phyloP scores from a whole-genome alignment of 441 rosid species.

The Francoa sonchifolia region DNA sequence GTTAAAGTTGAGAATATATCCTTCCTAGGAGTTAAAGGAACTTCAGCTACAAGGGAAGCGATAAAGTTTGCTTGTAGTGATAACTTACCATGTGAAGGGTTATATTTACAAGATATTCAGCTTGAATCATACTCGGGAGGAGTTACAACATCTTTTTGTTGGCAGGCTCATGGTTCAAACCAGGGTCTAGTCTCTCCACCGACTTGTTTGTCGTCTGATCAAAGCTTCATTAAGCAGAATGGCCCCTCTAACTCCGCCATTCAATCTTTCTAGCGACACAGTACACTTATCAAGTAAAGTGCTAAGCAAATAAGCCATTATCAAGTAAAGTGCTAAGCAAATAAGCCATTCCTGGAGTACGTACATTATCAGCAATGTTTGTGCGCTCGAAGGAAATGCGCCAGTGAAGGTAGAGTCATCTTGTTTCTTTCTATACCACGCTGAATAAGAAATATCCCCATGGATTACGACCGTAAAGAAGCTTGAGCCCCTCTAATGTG shows the following conservation, averaged over 20 bases:
- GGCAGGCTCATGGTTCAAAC: constrained; percentile 67
- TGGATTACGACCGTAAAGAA: too few species aligned
- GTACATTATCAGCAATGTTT: too few species aligned
- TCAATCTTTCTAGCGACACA: constrained; percentile 22
- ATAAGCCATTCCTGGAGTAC: too few species aligned
- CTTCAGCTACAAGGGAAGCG: constrained; percentile 68
- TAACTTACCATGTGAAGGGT: constrained; percentile 39
- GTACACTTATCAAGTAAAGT: too few species aligned
- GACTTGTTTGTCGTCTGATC: constrained; percentile 35
- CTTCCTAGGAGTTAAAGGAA: constrained; percentile 45
- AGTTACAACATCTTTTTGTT: constrained; percentile 45
- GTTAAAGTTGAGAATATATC: constrained; percentile 54
- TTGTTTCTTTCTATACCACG: too few species aligned
- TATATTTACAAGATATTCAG: constrained; percentile 52
- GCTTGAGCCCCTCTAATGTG: too few species aligned
- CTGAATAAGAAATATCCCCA: too few species aligned
- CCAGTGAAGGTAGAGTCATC: too few species aligned
- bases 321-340: too few species aligned
- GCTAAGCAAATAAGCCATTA: too few species aligned
- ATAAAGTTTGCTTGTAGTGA: constrained; percentile 72
- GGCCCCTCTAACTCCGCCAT: constrained; percentile 14
- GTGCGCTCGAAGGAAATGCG: too few species aligned
- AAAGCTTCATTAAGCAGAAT: constrained; percentile 34
- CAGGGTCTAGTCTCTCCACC: constrained; percentile 47
- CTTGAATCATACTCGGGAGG: constrained; percentile 30